Evolutionary conservation across 2,329 filamentous ascomycete species (phyloP).

Genomic region (Trichothecium roseum): DNA sequence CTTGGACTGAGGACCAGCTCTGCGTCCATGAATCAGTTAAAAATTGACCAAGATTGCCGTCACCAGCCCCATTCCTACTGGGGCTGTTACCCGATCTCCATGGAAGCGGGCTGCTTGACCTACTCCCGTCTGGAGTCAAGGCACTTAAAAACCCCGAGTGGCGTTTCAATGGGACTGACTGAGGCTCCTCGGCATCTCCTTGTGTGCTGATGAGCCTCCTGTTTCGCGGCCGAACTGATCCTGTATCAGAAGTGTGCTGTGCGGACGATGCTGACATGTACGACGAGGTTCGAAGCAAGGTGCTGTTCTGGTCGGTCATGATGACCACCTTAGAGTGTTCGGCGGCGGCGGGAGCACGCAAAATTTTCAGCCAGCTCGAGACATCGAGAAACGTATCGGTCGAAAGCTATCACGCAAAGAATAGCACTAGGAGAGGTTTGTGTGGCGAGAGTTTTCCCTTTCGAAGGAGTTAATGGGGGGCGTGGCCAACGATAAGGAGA

Average conservation of each 20-base stretch:
- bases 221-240: slow-evolving; percentile 37
- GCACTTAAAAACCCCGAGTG: slow-evolving; percentile 19
- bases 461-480: too few relatives aligned
- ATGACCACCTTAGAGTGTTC: slow-evolving; percentile 16
- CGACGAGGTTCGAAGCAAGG: slow-evolving; percentile 18
- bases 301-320: slow-evolving; percentile 22
- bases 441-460: too few relatives aligned
- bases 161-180: slow-evolving; percentile 21
- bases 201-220: slow-evolving; percentile 29
- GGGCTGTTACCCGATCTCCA: slow-evolving; percentile 14
- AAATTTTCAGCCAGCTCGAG: background rate
- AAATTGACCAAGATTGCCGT: slow-evolving; percentile 27
- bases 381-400: too few relatives aligned
- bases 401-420: too few relatives aligned
- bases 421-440: too few relatives aligned
- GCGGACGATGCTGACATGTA: slow-evolving; percentile 36
- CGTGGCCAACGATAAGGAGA: too few relatives aligned
- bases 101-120: slow-evolving; percentile 39
- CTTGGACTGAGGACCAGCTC: slow-evolving; percentile 45
- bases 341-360: slow-evolving; percentile 18
- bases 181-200: slow-evolving; percentile 13
- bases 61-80: slow-evolving; percentile 17
- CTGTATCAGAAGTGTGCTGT: slow-evolving; percentile 28
- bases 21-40: slow-evolving; percentile 41
- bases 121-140: slow-evolving; percentile 27